Evolutionary conservation across 345 rosid species (phyloP).

Genomic region (Pistacia atlantica): DNA sequence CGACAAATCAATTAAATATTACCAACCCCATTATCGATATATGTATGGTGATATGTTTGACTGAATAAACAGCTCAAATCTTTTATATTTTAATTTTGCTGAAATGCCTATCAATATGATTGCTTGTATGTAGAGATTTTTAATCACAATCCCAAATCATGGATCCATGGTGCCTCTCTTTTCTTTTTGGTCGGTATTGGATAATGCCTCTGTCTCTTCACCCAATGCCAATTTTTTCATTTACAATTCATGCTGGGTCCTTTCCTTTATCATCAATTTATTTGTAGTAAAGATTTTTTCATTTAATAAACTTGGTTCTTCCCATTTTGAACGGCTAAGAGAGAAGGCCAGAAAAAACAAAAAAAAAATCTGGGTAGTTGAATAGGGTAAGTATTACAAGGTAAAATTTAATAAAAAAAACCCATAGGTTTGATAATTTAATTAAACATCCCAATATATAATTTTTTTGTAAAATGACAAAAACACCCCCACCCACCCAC

Average conservation of each 20-base stretch:
- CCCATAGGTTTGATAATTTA: too few species aligned
- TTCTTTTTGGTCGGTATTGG: slow-evolving; percentile 11
- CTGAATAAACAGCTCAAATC: neutral
- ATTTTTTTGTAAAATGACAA: too few species aligned
- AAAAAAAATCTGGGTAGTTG: too few species aligned
- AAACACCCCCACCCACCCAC: too few species aligned
- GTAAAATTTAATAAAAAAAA: too few species aligned
- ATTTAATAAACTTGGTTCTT: neutral
- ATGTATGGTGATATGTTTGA: neutral
- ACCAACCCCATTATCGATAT: slow-evolving; percentile 12
- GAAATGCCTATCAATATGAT: too few species aligned
- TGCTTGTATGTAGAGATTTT: neutral
- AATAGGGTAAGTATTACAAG: too few species aligned
- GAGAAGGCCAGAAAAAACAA: too few species aligned
- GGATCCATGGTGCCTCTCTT: neutral
- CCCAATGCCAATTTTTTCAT: neutral
- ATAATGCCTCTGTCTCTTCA: neutral
- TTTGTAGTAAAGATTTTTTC: too few species aligned
- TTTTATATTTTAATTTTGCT: neutral
- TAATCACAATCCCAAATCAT: neutral
- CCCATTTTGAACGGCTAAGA: neutral
- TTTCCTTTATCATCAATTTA: neutral
- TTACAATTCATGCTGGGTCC: neutral
- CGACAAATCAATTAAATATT: slow-evolving; percentile 2
- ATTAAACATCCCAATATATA: too few species aligned